Conservation (phyloP, 768 basidiomycete species). For the Pulveroboletus sp. region DNA sequence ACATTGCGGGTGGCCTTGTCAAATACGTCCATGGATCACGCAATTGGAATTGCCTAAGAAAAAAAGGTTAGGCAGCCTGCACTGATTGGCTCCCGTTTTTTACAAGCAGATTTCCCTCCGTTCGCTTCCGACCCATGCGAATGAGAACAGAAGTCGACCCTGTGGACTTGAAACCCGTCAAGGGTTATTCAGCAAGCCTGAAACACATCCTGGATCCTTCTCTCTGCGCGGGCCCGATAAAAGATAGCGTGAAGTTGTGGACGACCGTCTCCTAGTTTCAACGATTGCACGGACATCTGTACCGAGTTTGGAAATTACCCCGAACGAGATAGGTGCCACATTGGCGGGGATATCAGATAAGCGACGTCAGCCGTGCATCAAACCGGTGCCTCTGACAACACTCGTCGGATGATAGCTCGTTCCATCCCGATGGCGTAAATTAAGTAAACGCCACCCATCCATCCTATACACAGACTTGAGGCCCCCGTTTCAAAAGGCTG, state of each 20-base stretch:
- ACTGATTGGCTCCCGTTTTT: not conserved
- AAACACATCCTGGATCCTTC: slow-evolving; percentile 12
- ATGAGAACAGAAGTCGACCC: slow-evolving; percentile 8
- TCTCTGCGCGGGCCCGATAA: slow-evolving; percentile 8
- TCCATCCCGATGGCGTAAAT: slow-evolving; percentile 1
- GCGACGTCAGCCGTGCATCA: slow-evolving; percentile 5
- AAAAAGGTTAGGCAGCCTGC: not conserved
- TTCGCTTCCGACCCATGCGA: slow-evolving; percentile 24
- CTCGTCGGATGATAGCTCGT: not conserved
- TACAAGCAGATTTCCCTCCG: slow-evolving; percentile 9
- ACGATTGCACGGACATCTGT: not conserved
- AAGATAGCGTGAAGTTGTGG: slow-evolving; percentile 1
- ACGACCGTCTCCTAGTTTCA: slow-evolving; percentile 12
- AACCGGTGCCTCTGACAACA: slow-evolving; percentile 4
- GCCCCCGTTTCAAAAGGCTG: slow-evolving; percentile 3
- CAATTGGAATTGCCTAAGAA: not conserved
- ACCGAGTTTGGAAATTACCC: slow-evolving; percentile 19
- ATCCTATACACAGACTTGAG: too few species aligned
- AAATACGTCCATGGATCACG: too few species aligned
- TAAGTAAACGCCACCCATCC: not conserved
- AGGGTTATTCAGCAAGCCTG: slow-evolving; percentile 7
- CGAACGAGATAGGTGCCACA: slow-evolving; percentile 1
- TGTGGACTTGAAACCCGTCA: slow-evolving; percentile 18
- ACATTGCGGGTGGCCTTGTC: too few species aligned
- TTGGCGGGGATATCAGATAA: not conserved